Evolutionary conservation across 345 rosid species (phyloP), one percentile per base, ranked within the genome.

Genomic region (Chamaenerion angustifolium): DNA sequence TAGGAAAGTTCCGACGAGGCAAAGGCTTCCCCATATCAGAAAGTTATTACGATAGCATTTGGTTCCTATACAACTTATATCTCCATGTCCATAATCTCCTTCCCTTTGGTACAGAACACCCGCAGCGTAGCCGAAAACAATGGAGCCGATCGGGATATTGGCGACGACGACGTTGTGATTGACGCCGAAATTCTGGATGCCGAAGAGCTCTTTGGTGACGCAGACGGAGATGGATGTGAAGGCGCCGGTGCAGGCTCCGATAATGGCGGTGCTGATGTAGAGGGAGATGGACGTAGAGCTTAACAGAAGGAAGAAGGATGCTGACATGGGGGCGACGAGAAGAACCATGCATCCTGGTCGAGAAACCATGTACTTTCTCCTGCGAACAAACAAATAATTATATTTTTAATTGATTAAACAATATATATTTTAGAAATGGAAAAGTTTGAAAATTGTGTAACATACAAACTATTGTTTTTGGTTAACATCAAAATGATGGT

Each of bases 61-160:
- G 63, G 56, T 42, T 16, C 98, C 98, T 52, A 76, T 61, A 70
- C 98, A 87, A 49, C 56, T 80, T 10, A 77, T 82, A 16, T 60
- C 65, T 2, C 45, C 64, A 12, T n/a, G n/a, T n/a, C n/a, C n/a
- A n/a, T n/a, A n/a, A n/a, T 31, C 37, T 31, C 37, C 37, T 31
- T 31, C 37, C 8, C 37, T 31, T 31, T 31, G 37, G 67, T 90
- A 92, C 37, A 74, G 43, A 15, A 78, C 43, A 10, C 95, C 95
- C 0, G 98, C 98, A 1, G 73, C 37, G 27, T 67, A 75, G 6
- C 98, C 98, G 14, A 78, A 92, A 12, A 70, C 6, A 19, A 80
- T 82, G 14, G 96, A 83, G 1, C 98, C 98, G 2, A 92, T 43
- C 1, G 98, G 96, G 55, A 92, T 92, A 57, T 71, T 85, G 0